Conservation (phyloP, 257 asterid species). For the Marsdenia floribunda region DNA sequence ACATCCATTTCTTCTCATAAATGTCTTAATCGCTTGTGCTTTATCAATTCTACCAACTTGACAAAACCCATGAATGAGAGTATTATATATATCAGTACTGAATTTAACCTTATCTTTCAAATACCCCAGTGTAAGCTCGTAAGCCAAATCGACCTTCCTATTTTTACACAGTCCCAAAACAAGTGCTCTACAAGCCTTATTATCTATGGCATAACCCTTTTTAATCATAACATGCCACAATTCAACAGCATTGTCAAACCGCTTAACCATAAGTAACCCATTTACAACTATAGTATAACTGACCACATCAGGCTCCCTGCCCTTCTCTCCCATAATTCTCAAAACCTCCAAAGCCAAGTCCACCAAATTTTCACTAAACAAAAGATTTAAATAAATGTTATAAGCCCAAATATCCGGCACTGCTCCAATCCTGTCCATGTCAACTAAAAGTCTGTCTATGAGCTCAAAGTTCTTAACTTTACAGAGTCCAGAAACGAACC, state of each 20-base stretch:
- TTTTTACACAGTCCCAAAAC: slow-evolving; percentile 66
- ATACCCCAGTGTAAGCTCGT: slow-evolving; percentile 80
- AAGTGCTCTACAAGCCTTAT: slow-evolving; percentile 78
- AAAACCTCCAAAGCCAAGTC: slow-evolving; percentile 62
- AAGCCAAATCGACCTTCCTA: slow-evolving; percentile 92
- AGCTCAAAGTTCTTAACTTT: slow-evolving; percentile 71
- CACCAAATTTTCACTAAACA: slow-evolving; percentile 66
- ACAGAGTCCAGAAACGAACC: slow-evolving; percentile 80
- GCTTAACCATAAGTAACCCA: slow-evolving; percentile 54
- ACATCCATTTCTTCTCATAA: slow-evolving; percentile 81
- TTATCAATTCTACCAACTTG: slow-evolving; percentile 76
- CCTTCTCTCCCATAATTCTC: slow-evolving; percentile 60
- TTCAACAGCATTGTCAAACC: slow-evolving; percentile 53
- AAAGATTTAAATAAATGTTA: slow-evolving; percentile 68
- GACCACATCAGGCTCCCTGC: slow-evolving; percentile 70
- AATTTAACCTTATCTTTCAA: slow-evolving; percentile 70
- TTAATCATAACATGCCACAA: slow-evolving; percentile 70
- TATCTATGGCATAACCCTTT: slow-evolving; percentile 59
- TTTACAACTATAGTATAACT: slow-evolving; percentile 70
- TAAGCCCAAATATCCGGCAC: slow-evolving; percentile 90
- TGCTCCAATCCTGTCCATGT: slow-evolving; percentile 66
- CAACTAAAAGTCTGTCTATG: slow-evolving; percentile 57
- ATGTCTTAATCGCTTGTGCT: slow-evolving; percentile 69
- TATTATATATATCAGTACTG: slow-evolving; percentile 49
- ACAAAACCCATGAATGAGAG: slow-evolving; percentile 78